Evolutionary conservation across 2,329 filamentous ascomycete species (phyloP).

Genomic region (Diaporthe amygdali): DNA sequence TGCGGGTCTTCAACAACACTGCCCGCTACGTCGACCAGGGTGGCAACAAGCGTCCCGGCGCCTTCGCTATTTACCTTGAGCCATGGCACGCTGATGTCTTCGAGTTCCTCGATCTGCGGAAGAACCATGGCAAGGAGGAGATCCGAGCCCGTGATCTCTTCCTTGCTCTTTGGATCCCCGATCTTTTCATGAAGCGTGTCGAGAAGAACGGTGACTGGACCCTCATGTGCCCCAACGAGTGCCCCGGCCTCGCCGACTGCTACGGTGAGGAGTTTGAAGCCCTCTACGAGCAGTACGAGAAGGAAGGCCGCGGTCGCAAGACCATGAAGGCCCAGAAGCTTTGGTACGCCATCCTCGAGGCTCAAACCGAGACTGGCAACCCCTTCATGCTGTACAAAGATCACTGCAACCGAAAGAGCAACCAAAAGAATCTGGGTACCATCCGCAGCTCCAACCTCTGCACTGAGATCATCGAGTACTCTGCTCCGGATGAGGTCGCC

Average conservation of each 20-base stretch:
- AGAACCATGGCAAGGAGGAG: slow-evolving; percentile 99
- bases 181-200: slow-evolving; percentile 99
- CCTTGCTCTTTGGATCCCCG: slow-evolving; percentile 97
- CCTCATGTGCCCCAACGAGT: slow-evolving; percentile 97
- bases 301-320: slow-evolving; percentile 83
- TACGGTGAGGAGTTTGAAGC: slow-evolving; percentile 98
- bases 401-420: slow-evolving; percentile 97
- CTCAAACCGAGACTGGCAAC: slow-evolving; percentile 98
- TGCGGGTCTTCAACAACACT: slow-evolving; percentile 99
- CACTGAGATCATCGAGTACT: slow-evolving; percentile 99
- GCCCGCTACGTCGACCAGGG: slow-evolving; percentile 98
- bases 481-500: slow-evolving; percentile 94
- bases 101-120: slow-evolving; percentile 94
- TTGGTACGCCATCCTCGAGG: slow-evolving; percentile 98
- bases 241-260: slow-evolving; percentile 91
- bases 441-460: slow-evolving; percentile 99
- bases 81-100: slow-evolving; percentile 99
- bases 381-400: slow-evolving; percentile 99
- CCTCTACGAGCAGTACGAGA: slow-evolving; percentile 92
- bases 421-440: slow-evolving; percentile 99
- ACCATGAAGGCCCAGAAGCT: slow-evolving; percentile 98
- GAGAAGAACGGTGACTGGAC: slow-evolving; percentile 98
- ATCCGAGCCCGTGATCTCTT: slow-evolving; percentile 96
- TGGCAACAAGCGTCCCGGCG: slow-evolving; percentile 98
- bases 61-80: slow-evolving; percentile 98